These are phyloP conservation scores for Hypoxylon sp. DNA, from an alignment of 2,329 filamentous ascomycete species.

Conservation along the genomic window DNA sequence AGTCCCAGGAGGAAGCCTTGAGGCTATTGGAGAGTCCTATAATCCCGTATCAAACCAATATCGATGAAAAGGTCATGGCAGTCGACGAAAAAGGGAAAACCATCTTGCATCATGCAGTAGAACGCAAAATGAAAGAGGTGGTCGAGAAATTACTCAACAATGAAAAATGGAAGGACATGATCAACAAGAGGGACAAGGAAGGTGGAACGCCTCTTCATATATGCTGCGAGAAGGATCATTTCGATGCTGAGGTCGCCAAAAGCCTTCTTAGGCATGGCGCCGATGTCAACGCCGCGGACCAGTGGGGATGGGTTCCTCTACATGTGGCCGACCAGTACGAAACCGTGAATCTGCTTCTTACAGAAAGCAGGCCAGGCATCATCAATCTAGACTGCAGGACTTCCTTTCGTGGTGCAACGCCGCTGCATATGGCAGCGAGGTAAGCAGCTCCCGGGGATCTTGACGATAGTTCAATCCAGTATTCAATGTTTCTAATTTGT, in stretches of 20 bases:
- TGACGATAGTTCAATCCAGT: neutral
- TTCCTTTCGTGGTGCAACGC: neutral
- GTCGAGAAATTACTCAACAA: slow-evolving; percentile 1
- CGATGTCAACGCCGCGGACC: neutral
- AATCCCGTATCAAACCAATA: neutral
- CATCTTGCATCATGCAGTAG: neutral
- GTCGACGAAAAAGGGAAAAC: neutral
- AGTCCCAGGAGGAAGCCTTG: neutral
- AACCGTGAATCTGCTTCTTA: neutral
- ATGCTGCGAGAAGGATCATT: neutral
- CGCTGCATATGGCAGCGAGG: neutral
- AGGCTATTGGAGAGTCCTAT: neutral
- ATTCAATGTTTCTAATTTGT: no score
- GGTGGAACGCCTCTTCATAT: slow-evolving; percentile 4
- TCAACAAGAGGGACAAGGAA: neutral
- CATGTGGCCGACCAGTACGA: slow-evolving; percentile 1
- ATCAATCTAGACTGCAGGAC: neutral
- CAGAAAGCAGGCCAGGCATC: neutral
- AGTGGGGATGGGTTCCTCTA: slow-evolving; percentile 3
- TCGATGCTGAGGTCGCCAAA: neutral
- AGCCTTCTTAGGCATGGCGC: slow-evolving; percentile 3
- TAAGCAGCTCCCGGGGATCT: neutral
- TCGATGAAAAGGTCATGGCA: neutral
- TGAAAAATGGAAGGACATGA: slow-evolving; percentile 1
- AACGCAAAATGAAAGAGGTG: neutral